These are phyloP conservation scores for Teratosphaeriaceae sp. DNA, from an alignment of 2,329 filamentous ascomycete genomes.

Conservation along the genomic window DNA sequence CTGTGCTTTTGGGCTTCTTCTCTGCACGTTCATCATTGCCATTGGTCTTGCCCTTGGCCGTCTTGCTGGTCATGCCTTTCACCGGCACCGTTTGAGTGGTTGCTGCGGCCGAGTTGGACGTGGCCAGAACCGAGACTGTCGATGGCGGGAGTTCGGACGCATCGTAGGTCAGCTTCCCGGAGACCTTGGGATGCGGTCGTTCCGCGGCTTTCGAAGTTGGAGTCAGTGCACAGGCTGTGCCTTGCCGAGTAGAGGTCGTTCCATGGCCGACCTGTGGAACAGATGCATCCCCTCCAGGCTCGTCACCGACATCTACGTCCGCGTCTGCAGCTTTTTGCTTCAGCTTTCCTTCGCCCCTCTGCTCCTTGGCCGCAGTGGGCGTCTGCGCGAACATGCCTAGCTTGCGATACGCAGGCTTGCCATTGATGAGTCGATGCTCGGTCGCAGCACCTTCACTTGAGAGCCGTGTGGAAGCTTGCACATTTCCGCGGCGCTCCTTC, in stretches of 20 bases:
- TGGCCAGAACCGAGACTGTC: too few relatives aligned
- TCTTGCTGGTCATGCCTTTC: not conserved
- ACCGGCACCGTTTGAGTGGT: not conserved
- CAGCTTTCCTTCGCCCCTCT: not conserved
- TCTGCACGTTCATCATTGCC: not conserved
- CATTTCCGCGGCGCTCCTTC: constrained; percentile 3
- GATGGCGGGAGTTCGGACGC: too few relatives aligned
- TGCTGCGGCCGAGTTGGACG: not conserved
- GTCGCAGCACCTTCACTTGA: not conserved
- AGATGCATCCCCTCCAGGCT: too few relatives aligned
- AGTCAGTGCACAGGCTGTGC: too few relatives aligned
- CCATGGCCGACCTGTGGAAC: too few relatives aligned
- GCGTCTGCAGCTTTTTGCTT: not conserved
- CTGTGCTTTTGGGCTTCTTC: not conserved
- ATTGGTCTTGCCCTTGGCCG: not conserved
- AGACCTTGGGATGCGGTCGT: too few relatives aligned
- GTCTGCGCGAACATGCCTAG: constrained; percentile 5
- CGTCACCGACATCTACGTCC: not conserved
- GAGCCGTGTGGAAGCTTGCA: constrained; percentile 1
- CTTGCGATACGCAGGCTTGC: constrained; percentile 4
- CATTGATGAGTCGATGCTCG: not conserved
- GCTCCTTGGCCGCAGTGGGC: not conserved
- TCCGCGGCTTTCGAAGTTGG: too few relatives aligned
- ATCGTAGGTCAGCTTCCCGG: too few relatives aligned
- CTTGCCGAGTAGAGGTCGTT: too few relatives aligned